phyloP scores from a whole-genome alignment of 208 protist species.

The Acanthamoeba lenticulata region DNA sequence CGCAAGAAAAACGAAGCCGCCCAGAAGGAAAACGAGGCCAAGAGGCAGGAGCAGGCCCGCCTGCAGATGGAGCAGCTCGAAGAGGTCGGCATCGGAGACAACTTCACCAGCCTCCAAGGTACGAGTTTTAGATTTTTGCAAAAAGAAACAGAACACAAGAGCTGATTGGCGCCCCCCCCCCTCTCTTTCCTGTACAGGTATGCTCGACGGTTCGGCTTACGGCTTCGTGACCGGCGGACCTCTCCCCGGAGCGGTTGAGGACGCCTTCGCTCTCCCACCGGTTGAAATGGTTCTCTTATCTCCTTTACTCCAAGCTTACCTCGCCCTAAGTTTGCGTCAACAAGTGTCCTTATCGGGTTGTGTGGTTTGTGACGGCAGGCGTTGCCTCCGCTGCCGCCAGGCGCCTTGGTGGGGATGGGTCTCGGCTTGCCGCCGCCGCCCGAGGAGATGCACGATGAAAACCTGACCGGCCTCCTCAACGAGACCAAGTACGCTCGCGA shows the following conservation, averaged over 20 bases:
- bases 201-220: neutral
- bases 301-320: no score
- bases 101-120: neutral
- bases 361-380: neutral
- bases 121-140: no score
- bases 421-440: neutral
- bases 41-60: neutral
- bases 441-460: neutral
- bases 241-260: neutral
- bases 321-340: no score
- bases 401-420: neutral
- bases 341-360: neutral
- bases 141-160: neutral
- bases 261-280: slow-evolving; percentile 52
- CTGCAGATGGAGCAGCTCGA: slow-evolving; percentile 51
- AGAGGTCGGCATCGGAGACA: slow-evolving; percentile 9
- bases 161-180: neutral
- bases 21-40: neutral
- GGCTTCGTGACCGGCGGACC: neutral
- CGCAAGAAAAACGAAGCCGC: neutral
- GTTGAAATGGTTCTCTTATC: neutral
- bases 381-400: neutral
- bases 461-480: neutral
- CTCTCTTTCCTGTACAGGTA: neutral
- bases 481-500: neutral